Conservation (phyloP, 768 basidiomycete species). For the Gymnopilus dilepis region DNA sequence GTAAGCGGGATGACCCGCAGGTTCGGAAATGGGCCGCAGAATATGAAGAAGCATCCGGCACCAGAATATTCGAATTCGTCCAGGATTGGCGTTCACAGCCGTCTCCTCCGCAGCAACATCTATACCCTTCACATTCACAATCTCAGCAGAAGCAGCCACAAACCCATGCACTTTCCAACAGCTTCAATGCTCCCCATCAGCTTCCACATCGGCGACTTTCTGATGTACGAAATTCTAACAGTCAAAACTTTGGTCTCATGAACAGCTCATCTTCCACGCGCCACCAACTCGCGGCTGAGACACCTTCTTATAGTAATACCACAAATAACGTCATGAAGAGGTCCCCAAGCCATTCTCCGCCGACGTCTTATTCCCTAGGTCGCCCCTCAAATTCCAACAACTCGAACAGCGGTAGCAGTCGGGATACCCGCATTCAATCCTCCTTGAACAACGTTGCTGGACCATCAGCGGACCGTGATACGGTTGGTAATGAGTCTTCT, state of each 20-base stretch:
- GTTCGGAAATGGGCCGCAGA: slow-evolving; percentile 64
- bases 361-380: slow-evolving; percentile 27
- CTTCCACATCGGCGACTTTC: slow-evolving; percentile 35
- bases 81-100: slow-evolving; percentile 44
- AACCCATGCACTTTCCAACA: slow-evolving; percentile 20
- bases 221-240: slow-evolving; percentile 35
- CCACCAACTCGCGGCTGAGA: slow-evolving; percentile 34
- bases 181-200: slow-evolving; percentile 26
- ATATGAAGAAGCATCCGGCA: slow-evolving; percentile 72
- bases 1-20: slow-evolving; percentile 57
- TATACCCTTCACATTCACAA: slow-evolving; percentile 28
- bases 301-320: slow-evolving; percentile 27
- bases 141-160: slow-evolving; percentile 26
- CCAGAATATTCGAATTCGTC: slow-evolving; percentile 55
- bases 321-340: slow-evolving; percentile 23
- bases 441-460: not conserved
- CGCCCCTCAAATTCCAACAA: slow-evolving; percentile 22
- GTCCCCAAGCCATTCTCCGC: slow-evolving; percentile 32
- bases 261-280: slow-evolving; percentile 29
- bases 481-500: slow-evolving; percentile 24
- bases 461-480: slow-evolving; percentile 16
- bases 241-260: slow-evolving; percentile 17
- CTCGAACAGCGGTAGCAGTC: slow-evolving; percentile 13
- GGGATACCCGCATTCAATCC: slow-evolving; percentile 6
- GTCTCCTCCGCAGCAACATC: slow-evolving; percentile 42